These are phyloP conservation scores for Simmondsia chinensis DNA, from an alignment of 148 eudicot species.

Conservation along the genomic window DNA sequence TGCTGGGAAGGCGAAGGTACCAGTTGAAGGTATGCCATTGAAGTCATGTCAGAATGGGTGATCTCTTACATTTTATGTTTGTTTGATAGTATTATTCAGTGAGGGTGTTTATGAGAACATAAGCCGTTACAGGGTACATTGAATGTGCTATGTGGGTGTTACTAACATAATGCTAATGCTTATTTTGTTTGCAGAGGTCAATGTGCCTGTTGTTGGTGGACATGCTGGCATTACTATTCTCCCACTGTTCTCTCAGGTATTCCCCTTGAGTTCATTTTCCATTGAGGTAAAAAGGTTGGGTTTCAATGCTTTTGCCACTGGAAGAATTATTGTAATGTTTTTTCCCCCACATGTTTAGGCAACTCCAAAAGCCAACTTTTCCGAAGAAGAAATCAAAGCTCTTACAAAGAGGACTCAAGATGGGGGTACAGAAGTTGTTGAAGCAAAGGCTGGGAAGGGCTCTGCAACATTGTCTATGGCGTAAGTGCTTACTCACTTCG, in stretches of 20 bases:
- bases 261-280: neutral
- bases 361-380: constrained; percentile 61
- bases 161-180: too few species aligned
- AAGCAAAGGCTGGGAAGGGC: constrained; percentile 98
- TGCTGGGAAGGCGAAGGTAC: constrained; percentile 66
- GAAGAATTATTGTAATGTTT: too few species aligned
- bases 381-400: constrained; percentile 40
- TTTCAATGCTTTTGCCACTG: neutral
- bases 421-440: constrained; percentile 96
- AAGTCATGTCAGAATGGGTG: neutral
- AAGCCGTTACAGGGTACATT: neutral
- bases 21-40: constrained; percentile 45
- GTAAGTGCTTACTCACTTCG: too few species aligned
- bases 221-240: constrained; percentile 97
- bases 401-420: constrained; percentile 90
- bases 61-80: neutral
- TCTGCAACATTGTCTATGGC: constrained; percentile 99
- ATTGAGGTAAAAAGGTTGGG: neutral
- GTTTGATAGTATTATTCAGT: too few species aligned
- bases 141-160: neutral
- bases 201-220: constrained; percentile 94
- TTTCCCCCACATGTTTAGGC: constrained; percentile 47
- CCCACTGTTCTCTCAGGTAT: constrained; percentile 87
- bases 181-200: constrained; percentile 41
- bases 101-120: too few species aligned